Evolutionary conservation across 2,329 filamentous ascomycete genomes (phyloP), one percentile per base, ranked within the genome.

Genomic region (Fusarium irregulare): DNA sequence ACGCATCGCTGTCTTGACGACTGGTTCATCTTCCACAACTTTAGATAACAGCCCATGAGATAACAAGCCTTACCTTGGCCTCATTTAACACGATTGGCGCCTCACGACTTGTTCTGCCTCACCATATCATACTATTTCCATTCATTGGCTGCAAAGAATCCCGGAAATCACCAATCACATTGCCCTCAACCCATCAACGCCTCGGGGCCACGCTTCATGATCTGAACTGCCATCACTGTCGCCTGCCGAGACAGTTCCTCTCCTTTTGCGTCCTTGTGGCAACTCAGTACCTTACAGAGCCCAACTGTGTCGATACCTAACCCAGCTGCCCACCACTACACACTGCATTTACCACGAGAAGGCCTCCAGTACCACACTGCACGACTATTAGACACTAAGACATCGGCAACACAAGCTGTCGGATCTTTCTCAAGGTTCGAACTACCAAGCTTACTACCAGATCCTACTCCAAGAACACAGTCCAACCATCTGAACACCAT

Each of bases 81-180:
- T 75, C 64, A 69, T 76, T 73, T 66, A 68, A 58, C 66, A 67
- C 75, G 68, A 70, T 76, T 77, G 75, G 76, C 76, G 73, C 77
- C 73, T 71, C 72, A 68, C 64, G 57, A 59, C 65, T 68, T 69
- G 63, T 74, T 77, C 73, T 78, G 75, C 77, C 76, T 79, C 77
- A 76, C 76, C 69, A 73, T 75, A 73, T 75, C 73, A 72, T 74
- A 72, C 72, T 74, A 76, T 78, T 71, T 71, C 67, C 70, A 67
- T 72, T 66, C 69, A 79, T 79, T 80, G 78, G 78, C 76, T 72
- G 37, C 68, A 73, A 60, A 68, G 70, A 66, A 68, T 68, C 76
- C 75, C 71, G 64, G 70, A 62, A 58, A 74, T 72, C 73, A 73
- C 78, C 78, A 80, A 80, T 80, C 78, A 79, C 71, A 77, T 70